Base-by-base conservation (phyloP, 352 stramenopile genomes). In the Pilasporangium apinafurcum region DNA sequence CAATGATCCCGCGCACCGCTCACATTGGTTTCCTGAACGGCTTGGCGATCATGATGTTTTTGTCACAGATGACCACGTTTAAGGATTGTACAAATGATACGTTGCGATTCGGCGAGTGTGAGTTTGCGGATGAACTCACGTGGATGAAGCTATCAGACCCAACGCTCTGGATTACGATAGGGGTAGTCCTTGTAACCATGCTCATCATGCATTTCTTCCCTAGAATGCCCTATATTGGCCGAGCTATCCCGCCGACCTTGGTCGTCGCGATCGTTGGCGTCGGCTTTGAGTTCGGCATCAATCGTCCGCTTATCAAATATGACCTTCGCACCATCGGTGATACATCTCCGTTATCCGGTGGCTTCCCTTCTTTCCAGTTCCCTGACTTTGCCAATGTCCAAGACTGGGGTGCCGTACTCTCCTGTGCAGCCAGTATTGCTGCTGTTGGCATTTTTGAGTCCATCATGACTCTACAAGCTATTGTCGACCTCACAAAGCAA, bases 1-100 rank as follows among this genome's bases (percentile, higher is more conserved):
- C 86, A 7, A 81, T 98, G 51, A 88, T 98, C 34, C 90, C 92
- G 0, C 80, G 93, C 53, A 95, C 90, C 6, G 93, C 96, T 8
- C 97, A 98, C 74, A 82, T 98, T 27, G 93, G 93, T 4, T 98
- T 98, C 66, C 80, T 98, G 20, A 98, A 98, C 65, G 93, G 95
- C 3, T 69, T 98, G 27, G 80, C 90, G 3, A 51, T 98, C 22
- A 95, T 98, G 53, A 97, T 98, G 80, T 86, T 96, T 27, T 66
- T 95, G 25, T 94, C 92, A 21, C 95, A 98, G 59, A 83, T 96
- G 40, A 84, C 75, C 7, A 94, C 93, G 32, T 97, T 98, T 49
- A 55, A 93, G 47, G 65, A 77, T 21, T 95, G 86, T 48, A 66
- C 56, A 21, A 56, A 65, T 26, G 42, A 77, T 17, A 49, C 66